A percentile compares a stretch with the other conserved stretches of the same genome.
Conservation (phyloP, 2,329 filamentous ascomycete species). For the Anthostomella pinea region DNA sequence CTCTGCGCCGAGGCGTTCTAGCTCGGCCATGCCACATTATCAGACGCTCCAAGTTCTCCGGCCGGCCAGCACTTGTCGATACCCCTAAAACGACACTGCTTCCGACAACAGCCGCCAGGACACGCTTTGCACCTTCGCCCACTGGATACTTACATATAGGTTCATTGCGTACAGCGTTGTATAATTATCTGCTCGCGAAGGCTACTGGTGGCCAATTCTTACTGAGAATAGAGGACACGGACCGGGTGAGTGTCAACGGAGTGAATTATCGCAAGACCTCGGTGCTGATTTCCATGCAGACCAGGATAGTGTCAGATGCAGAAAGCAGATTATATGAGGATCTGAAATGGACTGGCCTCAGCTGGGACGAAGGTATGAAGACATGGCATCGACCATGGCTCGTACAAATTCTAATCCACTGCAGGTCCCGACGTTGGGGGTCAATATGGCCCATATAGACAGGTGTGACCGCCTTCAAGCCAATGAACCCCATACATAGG, state of each 20-base stretch:
- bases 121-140: slow-evolving; percentile 92
- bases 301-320: slow-evolving; percentile 75
- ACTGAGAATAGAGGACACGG: slow-evolving; percentile 90
- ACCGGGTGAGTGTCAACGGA: slow-evolving; percentile 59
- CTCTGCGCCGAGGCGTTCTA: slow-evolving; percentile 16
- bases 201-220: slow-evolving; percentile 88
- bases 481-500: not conserved
- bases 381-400: not conserved
- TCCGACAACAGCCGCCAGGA: slow-evolving; percentile 61
- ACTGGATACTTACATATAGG: slow-evolving; percentile 93
- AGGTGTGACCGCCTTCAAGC: no score
- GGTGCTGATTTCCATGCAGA: slow-evolving; percentile 45
- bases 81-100: slow-evolving; percentile 33
- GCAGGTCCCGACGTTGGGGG: slow-evolving; percentile 77
- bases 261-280: not conserved
- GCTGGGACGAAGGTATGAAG: slow-evolving; percentile 82
- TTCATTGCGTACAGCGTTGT: slow-evolving; percentile 88
- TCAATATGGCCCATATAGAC: slow-evolving; percentile 79
- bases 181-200: slow-evolving; percentile 88
- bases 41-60: slow-evolving; percentile 27
- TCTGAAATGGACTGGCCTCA: slow-evolving; percentile 80
- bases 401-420: slow-evolving; percentile 9
- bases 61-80: slow-evolving; percentile 17
- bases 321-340: slow-evolving; percentile 76
- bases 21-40: slow-evolving; percentile 18